Percentiles rank a stretch among this genome's conserved stretches.
Conservation (phyloP, 106 monocot species). For the Dendrobium catenatum region DNA sequence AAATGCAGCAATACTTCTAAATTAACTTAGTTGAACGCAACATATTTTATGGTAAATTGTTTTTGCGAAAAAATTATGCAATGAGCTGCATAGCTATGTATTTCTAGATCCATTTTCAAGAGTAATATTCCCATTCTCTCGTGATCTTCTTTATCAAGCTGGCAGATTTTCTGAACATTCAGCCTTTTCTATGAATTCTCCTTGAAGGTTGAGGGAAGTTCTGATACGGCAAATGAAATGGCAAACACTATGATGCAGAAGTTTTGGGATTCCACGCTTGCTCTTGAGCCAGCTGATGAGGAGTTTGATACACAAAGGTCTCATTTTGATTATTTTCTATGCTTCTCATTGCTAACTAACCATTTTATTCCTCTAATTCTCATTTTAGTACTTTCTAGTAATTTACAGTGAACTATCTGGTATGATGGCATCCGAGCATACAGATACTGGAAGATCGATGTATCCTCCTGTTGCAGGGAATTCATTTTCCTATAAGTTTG, state of each 20-base stretch:
- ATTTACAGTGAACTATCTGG: slow-evolving; percentile 63
- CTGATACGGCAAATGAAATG: slow-evolving; percentile 55
- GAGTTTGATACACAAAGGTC: slow-evolving; percentile 78
- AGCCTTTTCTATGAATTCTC: neutral
- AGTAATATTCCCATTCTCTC: neutral
- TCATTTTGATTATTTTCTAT: neutral
- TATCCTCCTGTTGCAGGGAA: slow-evolving; percentile 68
- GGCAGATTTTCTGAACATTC: neutral
- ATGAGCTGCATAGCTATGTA: neutral
- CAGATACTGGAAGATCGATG: slow-evolving; percentile 42
- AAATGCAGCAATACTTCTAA: neutral
- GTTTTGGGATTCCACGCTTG: slow-evolving; percentile 96
- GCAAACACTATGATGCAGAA: slow-evolving; percentile 89
- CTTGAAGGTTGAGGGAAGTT: slow-evolving; percentile 67
- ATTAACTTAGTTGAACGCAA: neutral
- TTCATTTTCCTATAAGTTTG: slow-evolving; percentile 74
- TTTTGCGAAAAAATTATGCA: neutral
- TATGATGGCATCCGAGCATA: slow-evolving; percentile 60
- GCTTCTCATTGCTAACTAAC: neutral
- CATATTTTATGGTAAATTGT: neutral
- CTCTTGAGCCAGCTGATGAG: slow-evolving; percentile 77
- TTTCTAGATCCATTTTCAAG: neutral
- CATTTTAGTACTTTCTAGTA: neutral
- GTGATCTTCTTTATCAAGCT: neutral
- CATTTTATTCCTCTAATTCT: neutral